These are phyloP conservation scores for Tanacetum coccineum DNA, from an alignment of 129 eudicot genomes.

Conservation along the genomic window DNA sequence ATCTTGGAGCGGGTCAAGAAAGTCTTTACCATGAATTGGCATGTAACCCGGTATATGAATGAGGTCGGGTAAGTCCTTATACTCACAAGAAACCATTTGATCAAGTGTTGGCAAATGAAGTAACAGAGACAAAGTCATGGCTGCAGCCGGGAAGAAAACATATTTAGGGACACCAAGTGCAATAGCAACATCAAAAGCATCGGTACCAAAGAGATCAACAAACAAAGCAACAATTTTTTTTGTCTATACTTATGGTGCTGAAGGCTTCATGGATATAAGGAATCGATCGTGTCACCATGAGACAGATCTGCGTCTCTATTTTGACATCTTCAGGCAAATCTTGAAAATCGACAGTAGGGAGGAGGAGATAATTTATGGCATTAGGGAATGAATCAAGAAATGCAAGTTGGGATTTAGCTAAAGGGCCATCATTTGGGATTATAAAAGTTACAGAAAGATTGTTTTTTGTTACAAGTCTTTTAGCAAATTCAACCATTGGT, in stretches of 20 bases:
- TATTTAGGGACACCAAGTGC: too few relatives aligned
- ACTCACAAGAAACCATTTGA: too few relatives aligned
- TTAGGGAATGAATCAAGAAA: conserved; percentile 46
- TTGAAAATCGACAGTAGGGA: conserved; percentile 41
- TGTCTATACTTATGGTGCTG: neutral
- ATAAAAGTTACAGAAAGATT: conserved; percentile 39
- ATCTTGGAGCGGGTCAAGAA: too few relatives aligned
- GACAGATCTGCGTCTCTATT: conserved; percentile 41
- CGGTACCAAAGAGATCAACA: conserved; percentile 47
- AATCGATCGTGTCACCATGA: conserved; percentile 40
- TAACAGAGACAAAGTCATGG: too few relatives aligned
- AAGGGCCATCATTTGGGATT: conserved; percentile 47
- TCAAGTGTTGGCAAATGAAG: too few relatives aligned
- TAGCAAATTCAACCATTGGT: conserved; percentile 55
- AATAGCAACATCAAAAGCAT: too few relatives aligned
- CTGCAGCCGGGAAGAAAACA: too few relatives aligned
- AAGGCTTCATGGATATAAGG: conserved; percentile 23
- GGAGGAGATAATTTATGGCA: conserved; percentile 31
- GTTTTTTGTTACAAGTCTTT: conserved; percentile 25
- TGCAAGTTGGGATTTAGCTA: conserved; percentile 28
- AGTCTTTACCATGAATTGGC: too few relatives aligned
- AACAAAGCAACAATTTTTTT: conserved; percentile 34
- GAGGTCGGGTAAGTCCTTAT: too few relatives aligned
- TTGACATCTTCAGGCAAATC: conserved; percentile 36
- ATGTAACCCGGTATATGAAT: too few relatives aligned